Evolutionary conservation across 495 filamentous ascomycete genomes (phyloP), one percentile per base, ranked within the genome.

Genomic region (Extremus antarcticus): DNA sequence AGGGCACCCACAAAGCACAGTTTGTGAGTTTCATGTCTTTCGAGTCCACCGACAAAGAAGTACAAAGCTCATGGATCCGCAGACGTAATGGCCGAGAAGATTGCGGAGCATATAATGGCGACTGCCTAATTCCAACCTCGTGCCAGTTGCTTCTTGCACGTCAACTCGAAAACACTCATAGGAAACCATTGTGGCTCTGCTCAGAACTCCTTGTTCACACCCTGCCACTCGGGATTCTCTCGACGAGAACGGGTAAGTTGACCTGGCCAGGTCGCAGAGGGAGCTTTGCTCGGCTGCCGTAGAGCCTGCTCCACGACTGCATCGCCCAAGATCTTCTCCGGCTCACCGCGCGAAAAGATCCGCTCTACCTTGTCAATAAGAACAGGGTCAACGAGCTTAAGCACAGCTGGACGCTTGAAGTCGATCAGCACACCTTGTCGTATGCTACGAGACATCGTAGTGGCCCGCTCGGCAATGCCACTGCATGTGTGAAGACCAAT

Each of bases 301-400:
- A 72, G 2, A 19, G 68, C 73, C 56, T 76, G 73, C 24, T 66
- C 40, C 15, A 70, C 72, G 0, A 78, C 70, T n/a, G 66, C 66
- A 67, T 76, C 69, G 0, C 72, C 70, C 25, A 78, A 57, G 2
- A 71, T 67, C 65, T 74, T 74, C 55, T 76, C 74, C 15, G 71
- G 67, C 32, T 67, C 68, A 25, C 70, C 41, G 13, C 73, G 59
- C 17, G 69, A 67, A 47, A 69, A 65, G 21, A 52, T 45, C 53
- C 51, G 59, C 57, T 72, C 69, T 2, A 70, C 43, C 1, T 46
- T 58, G 10, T 53, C 62, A n/a, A 57, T 47, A 29, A 45, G 38
- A 54, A 1, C 17, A 3, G 35, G 39, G 25, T 10, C 23, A n/a
- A 20, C 51, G n/a, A 46, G 35, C 40, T 54, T 60, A 43, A 54